A percentile compares a stretch with the other conserved stretches of the same genome.
phyloP scores from a whole-genome alignment of 441 rosid species.

The Codiaeum variegatum region DNA sequence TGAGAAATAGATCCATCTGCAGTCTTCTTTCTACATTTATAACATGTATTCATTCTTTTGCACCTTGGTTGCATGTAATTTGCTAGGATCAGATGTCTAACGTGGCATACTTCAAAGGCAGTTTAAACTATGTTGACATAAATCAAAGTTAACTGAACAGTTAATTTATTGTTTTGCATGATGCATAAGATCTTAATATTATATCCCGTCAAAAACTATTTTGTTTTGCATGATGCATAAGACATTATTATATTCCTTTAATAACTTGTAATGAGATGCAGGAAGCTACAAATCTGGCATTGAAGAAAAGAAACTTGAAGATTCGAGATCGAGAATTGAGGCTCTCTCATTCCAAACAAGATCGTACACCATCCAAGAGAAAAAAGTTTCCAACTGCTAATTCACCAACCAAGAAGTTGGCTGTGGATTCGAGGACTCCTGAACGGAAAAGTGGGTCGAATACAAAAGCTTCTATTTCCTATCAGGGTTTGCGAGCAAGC shows the following conservation, averaged over 20 bases:
- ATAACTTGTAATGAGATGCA: constrained; percentile 23
- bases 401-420: constrained; percentile 44
- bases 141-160: not conserved
- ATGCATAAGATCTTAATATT: no score
- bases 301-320: constrained; percentile 61
- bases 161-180: not conserved
- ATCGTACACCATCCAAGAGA: constrained; percentile 69
- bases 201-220: not conserved
- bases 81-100: not conserved
- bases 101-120: not conserved
- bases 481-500: constrained; percentile 80
- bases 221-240: not conserved
- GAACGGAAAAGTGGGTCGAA: constrained; percentile 22
- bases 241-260: not conserved
- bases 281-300: constrained; percentile 70
- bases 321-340: constrained; percentile 76
- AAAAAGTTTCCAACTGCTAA: constrained; percentile 32
- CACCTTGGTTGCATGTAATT: not conserved
- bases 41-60: not conserved
- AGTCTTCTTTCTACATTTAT: not conserved
- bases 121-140: not conserved
- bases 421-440: constrained; percentile 38
- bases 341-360: constrained; percentile 50
- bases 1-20: no score
- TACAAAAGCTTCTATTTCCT: constrained; percentile 41